These are phyloP conservation scores for Melampsora americana DNA, from an alignment of 1,284 basidiomycete species.

Conservation along the genomic window DNA sequence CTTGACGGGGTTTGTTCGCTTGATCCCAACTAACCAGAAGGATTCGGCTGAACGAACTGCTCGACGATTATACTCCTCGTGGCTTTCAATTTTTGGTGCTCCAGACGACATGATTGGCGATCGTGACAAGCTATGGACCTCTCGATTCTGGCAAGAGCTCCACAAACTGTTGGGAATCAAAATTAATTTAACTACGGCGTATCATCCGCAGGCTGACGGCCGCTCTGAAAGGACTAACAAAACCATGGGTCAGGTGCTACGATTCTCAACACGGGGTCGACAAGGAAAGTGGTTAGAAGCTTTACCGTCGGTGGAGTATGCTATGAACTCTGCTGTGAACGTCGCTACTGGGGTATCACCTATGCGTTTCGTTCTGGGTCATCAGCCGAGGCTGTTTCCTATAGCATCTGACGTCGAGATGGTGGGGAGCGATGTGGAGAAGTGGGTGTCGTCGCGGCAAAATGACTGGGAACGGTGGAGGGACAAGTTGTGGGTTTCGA, in stretches of 20 bases:
- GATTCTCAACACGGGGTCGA: slow-evolving; percentile 47
- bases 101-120: too few relatives aligned
- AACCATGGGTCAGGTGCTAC: slow-evolving; percentile 51
- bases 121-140: slow-evolving; percentile 49
- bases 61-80: neutral
- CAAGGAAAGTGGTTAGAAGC: slow-evolving; percentile 45
- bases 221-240: slow-evolving; percentile 51
- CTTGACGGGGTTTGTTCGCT: too few relatives aligned
- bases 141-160: slow-evolving; percentile 49
- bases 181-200: too few relatives aligned
- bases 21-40: too few relatives aligned
- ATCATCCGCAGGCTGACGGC: too few relatives aligned
- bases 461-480: too few relatives aligned
- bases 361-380: slow-evolving; percentile 45
- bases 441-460: too few relatives aligned
- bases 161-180: too few relatives aligned
- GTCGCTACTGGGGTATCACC: slow-evolving; percentile 43
- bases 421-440: too few relatives aligned
- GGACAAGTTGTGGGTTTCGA: too few relatives aligned
- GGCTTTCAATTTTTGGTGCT: slow-evolving; percentile 41
- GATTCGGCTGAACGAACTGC: neutral
- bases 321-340: slow-evolving; percentile 46
- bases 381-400: slow-evolving; percentile 46
- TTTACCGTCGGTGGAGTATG: slow-evolving; percentile 41
- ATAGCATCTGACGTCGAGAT: too few relatives aligned